Percentiles rank a stretch among this genome's conserved stretches.
phyloP scores from a whole-genome alignment of 108 stramenopile species.

The Epipyxis sp. region DNA sequence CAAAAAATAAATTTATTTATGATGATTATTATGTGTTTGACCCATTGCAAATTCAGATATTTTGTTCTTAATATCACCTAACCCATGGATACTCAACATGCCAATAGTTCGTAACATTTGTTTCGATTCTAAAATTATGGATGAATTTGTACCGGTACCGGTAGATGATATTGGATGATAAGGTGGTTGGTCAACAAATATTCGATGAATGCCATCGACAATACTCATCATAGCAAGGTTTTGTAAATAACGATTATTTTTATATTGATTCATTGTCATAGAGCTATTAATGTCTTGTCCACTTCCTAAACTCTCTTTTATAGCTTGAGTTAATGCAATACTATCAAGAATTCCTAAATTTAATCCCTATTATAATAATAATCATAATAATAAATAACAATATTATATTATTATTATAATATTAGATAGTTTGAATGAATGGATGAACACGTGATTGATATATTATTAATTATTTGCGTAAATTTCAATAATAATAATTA shows the following conservation, averaged over 20 bases:
- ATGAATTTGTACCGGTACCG: not conserved
- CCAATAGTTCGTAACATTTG: not conserved
- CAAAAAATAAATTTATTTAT: too few relatives aligned
- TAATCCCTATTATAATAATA: too few relatives aligned
- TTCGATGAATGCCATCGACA: constrained; percentile 2
- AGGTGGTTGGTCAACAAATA: not conserved
- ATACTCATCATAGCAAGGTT: not conserved
- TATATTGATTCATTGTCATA: constrained; percentile 32
- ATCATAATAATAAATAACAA: too few relatives aligned
- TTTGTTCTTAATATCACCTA: not conserved
- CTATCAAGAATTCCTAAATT: constrained; percentile 89
- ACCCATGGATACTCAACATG: not conserved
- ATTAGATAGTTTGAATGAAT: too few relatives aligned
- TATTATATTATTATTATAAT: too few relatives aligned
- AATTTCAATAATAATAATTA: too few relatives aligned
- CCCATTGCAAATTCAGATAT: constrained; percentile 13
- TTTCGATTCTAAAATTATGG: not conserved
- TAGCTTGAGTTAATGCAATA: constrained; percentile 45
- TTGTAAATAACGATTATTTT: constrained; percentile 23
- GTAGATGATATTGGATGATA: not conserved
- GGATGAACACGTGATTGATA: too few relatives aligned
- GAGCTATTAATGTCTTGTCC: constrained; percentile 41
- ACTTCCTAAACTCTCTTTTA: constrained; percentile 7
- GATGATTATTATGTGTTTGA: too few relatives aligned
- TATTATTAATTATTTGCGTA: too few relatives aligned